Evolutionary conservation across 495 filamentous ascomycete genomes (phyloP).

Genomic region (Staphylotrichum longicolle): DNA sequence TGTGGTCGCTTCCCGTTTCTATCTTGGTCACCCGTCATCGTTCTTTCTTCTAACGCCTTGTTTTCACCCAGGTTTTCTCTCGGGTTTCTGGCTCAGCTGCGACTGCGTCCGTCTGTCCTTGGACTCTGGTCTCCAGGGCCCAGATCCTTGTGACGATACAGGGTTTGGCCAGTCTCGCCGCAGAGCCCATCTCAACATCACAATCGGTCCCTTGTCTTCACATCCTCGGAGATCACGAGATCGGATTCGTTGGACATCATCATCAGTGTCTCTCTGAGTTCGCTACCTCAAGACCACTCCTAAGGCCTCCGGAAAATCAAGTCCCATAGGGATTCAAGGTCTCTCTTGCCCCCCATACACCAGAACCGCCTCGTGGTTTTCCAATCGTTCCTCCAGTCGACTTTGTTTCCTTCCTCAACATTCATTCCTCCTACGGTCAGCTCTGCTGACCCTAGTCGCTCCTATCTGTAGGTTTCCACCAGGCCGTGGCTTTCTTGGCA

Average conservation of each 20-base stretch:
- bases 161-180: neutral
- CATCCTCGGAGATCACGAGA: neutral
- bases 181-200: neutral
- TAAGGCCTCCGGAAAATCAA: too few species aligned
- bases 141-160: conserved; percentile 2
- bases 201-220: neutral
- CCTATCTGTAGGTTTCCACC: conserved; percentile 25
- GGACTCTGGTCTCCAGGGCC: neutral
- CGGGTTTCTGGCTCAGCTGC: neutral
- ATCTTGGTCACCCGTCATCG: conserved; percentile 4
- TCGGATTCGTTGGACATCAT: neutral
- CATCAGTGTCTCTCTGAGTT: too few species aligned
- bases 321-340: conserved; percentile 5
- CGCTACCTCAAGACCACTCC: too few species aligned
- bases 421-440: conserved; percentile 24
- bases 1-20: neutral
- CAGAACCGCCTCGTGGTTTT: neutral
- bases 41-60: conserved; percentile 14
- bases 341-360: conserved; percentile 21
- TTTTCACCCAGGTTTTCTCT: neutral
- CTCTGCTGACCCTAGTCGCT: neutral
- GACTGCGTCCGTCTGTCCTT: neutral
- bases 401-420: neutral
- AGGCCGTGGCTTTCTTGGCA: neutral
- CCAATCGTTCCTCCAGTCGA: conserved; percentile 6